These are phyloP conservation scores for Suillus weaverae DNA, from an alignment of 768 basidiomycete genomes.

Conservation along the genomic window DNA sequence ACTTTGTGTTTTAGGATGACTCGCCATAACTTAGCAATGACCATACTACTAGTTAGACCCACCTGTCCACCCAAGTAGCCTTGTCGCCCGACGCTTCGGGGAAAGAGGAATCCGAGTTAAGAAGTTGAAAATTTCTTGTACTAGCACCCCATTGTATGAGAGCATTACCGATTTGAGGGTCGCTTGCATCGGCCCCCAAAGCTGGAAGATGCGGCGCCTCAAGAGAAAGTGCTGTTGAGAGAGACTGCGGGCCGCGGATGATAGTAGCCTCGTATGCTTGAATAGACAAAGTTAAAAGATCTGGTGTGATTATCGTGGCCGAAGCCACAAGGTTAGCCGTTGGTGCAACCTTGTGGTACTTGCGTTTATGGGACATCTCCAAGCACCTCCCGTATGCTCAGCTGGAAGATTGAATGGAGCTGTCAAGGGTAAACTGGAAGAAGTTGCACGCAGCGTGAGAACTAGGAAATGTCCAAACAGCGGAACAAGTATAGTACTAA, in stretches of 20 bases:
- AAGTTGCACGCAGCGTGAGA: background rate
- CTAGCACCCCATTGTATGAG: constrained; percentile 35
- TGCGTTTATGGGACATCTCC: constrained; percentile 9
- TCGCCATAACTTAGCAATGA: background rate
- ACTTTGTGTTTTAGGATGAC: background rate
- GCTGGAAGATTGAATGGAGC: background rate
- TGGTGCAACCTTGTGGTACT: background rate
- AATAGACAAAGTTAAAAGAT: constrained; percentile 43
- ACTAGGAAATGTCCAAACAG: background rate
- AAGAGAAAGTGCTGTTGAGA: constrained; percentile 36
- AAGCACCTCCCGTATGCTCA: background rate
- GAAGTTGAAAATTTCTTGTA: constrained; percentile 1
- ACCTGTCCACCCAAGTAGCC: constrained; percentile 82
- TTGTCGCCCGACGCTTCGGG: constrained; percentile 15
- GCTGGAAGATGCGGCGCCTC: constrained; percentile 25
- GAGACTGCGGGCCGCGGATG: constrained; percentile 50
- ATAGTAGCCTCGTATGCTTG: constrained; percentile 81
- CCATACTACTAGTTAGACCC: constrained; percentile 39
- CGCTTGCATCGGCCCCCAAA: constrained; percentile 8
- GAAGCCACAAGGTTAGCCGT: background rate
- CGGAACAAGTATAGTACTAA: background rate
- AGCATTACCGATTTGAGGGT: constrained; percentile 27
- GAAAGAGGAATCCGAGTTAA: constrained; percentile 12
- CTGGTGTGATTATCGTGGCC: constrained; percentile 6
- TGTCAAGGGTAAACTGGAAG: background rate